Evolutionary conservation across 768 basidiomycete species (phyloP).

Genomic region (Ephemerocybe angulata): DNA sequence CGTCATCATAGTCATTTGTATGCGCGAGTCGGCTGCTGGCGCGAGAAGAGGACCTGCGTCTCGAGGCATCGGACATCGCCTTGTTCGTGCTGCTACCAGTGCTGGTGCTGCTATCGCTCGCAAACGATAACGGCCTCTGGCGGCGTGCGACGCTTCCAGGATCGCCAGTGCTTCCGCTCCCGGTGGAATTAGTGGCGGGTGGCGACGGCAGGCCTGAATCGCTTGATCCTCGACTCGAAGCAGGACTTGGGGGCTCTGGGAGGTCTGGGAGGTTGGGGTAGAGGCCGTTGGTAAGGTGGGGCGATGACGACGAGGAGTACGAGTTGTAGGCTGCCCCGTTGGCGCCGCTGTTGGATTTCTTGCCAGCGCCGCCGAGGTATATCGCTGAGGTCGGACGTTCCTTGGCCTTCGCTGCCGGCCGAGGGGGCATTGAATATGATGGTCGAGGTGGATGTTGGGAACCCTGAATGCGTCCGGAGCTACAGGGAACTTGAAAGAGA

Average conservation of each 20-base stretch:
- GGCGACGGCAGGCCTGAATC: constrained; percentile 77
- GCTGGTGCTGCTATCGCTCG: constrained; percentile 30
- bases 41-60: constrained; percentile 3
- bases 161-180: constrained; percentile 73
- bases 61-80: constrained; percentile 11
- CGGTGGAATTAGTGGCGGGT: constrained; percentile 82
- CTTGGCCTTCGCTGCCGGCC: constrained; percentile 28
- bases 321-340: constrained; percentile 20
- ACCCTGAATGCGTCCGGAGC: not conserved
- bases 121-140: constrained; percentile 24
- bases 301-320: constrained; percentile 20
- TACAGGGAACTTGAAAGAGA: constrained; percentile 14
- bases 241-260: constrained; percentile 68
- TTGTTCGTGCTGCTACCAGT: constrained; percentile 25
- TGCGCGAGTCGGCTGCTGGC: constrained; percentile 24
- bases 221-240: constrained; percentile 38
- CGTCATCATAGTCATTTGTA: constrained; percentile 45
- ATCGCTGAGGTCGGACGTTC: constrained; percentile 42
- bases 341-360: constrained; percentile 18
- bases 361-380: constrained; percentile 31
- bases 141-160: constrained; percentile 41
- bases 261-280: constrained; percentile 57
- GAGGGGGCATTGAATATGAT: constrained; percentile 34
- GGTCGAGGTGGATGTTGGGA: not conserved
- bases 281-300: constrained; percentile 21